A percentile compares a stretch with the other conserved stretches of the same genome.
phyloP scores from a whole-genome alignment of 257 asterid species.

The Coffea canephora region DNA sequence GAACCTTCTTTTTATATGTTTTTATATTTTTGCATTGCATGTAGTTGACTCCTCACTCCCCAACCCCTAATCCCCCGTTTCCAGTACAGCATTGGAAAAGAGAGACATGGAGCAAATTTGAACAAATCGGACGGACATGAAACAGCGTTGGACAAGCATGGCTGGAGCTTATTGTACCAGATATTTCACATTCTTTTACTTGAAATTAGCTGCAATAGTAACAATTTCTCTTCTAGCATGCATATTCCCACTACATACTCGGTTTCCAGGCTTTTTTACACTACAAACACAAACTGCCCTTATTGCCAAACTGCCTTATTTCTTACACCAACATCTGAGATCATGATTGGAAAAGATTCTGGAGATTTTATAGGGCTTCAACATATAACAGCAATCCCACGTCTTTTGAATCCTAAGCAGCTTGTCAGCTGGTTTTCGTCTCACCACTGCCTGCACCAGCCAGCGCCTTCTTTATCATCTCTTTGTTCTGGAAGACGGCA shows the following conservation, averaged over 20 bases:
- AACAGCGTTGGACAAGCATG: not conserved
- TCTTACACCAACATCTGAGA: not conserved
- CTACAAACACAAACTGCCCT: not conserved
- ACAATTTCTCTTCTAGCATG: not conserved
- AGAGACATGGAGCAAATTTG: too few species aligned
- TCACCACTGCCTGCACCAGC: conserved; percentile 20
- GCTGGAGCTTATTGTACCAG: not conserved
- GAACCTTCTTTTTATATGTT: too few species aligned
- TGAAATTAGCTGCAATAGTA: not conserved
- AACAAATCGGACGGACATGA: too few species aligned
- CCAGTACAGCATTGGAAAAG: too few species aligned
- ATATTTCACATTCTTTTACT: not conserved
- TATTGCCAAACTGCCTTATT: not conserved
- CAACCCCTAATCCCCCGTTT: too few species aligned
- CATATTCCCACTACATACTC: too few species aligned
- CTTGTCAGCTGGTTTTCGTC: conserved; percentile 13
- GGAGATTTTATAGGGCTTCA: not conserved
- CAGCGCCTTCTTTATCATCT: conserved; percentile 34
- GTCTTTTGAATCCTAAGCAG: conserved; percentile 30
- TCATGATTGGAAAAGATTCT: not conserved
- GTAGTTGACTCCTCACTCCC: too few species aligned
- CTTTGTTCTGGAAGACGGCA: conserved; percentile 14
- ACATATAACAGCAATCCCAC: conserved; percentile 22
- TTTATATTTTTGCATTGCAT: too few species aligned
- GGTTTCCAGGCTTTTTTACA: not conserved